phyloP scores from a whole-genome alignment of 2,329 filamentous ascomycete genomes.

The Fusarium tuaranense region DNA sequence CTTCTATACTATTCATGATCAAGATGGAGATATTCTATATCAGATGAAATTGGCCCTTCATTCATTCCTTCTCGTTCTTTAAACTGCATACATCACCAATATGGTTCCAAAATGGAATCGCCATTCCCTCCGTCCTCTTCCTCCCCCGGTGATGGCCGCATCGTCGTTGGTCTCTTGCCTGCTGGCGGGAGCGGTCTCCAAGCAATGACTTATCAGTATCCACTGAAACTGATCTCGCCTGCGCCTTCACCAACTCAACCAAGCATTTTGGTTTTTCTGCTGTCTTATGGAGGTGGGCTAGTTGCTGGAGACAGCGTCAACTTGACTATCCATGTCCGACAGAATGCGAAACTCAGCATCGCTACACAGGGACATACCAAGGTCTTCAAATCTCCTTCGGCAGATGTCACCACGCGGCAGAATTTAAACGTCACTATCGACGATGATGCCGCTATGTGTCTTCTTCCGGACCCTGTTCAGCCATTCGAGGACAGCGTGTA shows the following conservation, averaged over 20 bases:
- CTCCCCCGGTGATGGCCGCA: slow-evolving; percentile 80
- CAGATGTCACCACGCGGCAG: slow-evolving; percentile 69
- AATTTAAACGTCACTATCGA: slow-evolving; percentile 64
- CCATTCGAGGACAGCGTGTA: slow-evolving; percentile 89
- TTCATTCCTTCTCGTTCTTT: slow-evolving; percentile 1
- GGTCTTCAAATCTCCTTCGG: slow-evolving; percentile 83
- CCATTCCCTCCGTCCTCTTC: slow-evolving; percentile 83
- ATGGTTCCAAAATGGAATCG: slow-evolving; percentile 62
- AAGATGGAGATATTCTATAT: slow-evolving; percentile 27
- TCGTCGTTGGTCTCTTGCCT: slow-evolving; percentile 79
- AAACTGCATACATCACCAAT: slow-evolving; percentile 12
- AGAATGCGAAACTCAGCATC: slow-evolving; percentile 73
- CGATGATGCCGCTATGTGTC: slow-evolving; percentile 66
- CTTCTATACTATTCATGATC: not conserved
- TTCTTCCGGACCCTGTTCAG: slow-evolving; percentile 92
- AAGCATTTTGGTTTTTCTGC: slow-evolving; percentile 85
- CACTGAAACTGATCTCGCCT: slow-evolving; percentile 91
- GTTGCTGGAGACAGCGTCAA: slow-evolving; percentile 88
- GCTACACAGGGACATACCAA: slow-evolving; percentile 89
- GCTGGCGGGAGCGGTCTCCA: slow-evolving; percentile 78
- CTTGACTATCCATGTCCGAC: slow-evolving; percentile 75
- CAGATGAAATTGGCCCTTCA: not conserved
- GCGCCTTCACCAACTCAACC: slow-evolving; percentile 71
- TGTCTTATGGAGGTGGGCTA: slow-evolving; percentile 95
- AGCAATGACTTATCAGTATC: slow-evolving; percentile 89